phyloP scores from a whole-genome alignment of 2,329 filamentous ascomycete genomes.

The Cladosporium sp. region DNA sequence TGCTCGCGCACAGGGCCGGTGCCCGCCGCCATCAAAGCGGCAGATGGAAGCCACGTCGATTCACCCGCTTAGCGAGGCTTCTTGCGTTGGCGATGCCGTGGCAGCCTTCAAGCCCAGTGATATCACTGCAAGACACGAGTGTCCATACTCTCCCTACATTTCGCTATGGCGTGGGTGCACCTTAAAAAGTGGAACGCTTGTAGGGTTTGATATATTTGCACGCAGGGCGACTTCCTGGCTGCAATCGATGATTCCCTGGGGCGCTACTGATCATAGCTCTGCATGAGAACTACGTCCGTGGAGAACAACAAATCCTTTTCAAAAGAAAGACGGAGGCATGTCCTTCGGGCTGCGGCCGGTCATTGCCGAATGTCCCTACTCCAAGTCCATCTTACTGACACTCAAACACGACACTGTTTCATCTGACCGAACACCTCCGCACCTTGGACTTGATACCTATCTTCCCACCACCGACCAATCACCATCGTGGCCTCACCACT shows the following conservation, averaged over 20 bases:
- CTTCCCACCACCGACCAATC: neutral
- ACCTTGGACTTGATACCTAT: neutral
- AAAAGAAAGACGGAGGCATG: neutral
- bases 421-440: neutral
- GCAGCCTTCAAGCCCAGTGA: conserved; percentile 7
- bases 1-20: neutral
- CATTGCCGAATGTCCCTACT: conserved; percentile 2
- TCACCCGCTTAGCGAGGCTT: conserved; percentile 8
- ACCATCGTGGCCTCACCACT: conserved; percentile 10
- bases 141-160: neutral
- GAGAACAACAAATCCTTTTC: neutral
- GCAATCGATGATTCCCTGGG: neutral
- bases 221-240: neutral
- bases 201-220: conserved; percentile 12
- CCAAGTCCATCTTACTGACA: neutral
- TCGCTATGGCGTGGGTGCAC: conserved; percentile 4
- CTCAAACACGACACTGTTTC: conserved; percentile 1
- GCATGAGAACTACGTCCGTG: neutral
- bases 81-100: conserved; percentile 4
- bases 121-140: conserved; percentile 5
- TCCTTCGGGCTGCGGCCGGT: neutral
- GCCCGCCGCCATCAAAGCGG: neutral
- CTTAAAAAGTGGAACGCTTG: conserved; percentile 9
- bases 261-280: conserved; percentile 7
- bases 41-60: conserved; percentile 7